These are phyloP conservation scores for Phialocephala sp. DNA, from an alignment of 2,329 filamentous ascomycete species.

Conservation along the genomic window DNA sequence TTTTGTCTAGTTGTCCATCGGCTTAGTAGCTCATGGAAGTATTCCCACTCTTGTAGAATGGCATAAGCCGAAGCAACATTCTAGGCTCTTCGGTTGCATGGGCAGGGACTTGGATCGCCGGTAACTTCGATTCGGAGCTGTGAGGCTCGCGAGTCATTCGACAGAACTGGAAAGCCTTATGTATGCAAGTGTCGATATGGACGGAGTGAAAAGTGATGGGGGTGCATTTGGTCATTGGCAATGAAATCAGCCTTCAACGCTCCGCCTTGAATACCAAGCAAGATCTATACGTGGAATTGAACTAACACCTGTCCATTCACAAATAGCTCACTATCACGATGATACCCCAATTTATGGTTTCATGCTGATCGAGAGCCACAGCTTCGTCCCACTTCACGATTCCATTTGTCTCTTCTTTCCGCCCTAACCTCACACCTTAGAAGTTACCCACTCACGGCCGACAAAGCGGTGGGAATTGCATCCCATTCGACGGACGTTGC, in stretches of 20 bases:
- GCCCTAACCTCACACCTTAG: conserved; percentile 24
- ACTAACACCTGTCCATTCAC: conserved; percentile 7
- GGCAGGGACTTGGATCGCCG: not conserved
- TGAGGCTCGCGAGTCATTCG: conserved; percentile 9
- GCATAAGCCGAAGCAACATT: not conserved
- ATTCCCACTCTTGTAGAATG: conserved; percentile 6
- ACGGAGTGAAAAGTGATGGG: conserved; percentile 13
- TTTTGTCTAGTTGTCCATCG: conserved; percentile 39
- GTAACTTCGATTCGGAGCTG: not conserved
- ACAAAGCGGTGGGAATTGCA: conserved; percentile 3
- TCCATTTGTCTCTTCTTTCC: conserved; percentile 23
- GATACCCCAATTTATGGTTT: conserved; percentile 12
- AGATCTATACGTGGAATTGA: not conserved
- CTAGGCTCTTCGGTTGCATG: not conserved
- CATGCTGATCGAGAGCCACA: conserved; percentile 18
- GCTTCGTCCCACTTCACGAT: conserved; percentile 7
- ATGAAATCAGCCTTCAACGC: conserved; percentile 11
- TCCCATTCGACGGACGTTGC: conserved; percentile 18
- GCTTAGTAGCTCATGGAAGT: conserved; percentile 34
- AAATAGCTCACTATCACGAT: conserved; percentile 7
- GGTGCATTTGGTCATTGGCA: conserved; percentile 9
- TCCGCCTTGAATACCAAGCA: conserved; percentile 9
- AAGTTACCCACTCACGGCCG: conserved; percentile 14
- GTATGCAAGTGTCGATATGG: conserved; percentile 23
- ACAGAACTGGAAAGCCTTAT: conserved; percentile 23